Conservation (phyloP, 371 early-diverging fungal species). For the Funneliformis caledonium region DNA sequence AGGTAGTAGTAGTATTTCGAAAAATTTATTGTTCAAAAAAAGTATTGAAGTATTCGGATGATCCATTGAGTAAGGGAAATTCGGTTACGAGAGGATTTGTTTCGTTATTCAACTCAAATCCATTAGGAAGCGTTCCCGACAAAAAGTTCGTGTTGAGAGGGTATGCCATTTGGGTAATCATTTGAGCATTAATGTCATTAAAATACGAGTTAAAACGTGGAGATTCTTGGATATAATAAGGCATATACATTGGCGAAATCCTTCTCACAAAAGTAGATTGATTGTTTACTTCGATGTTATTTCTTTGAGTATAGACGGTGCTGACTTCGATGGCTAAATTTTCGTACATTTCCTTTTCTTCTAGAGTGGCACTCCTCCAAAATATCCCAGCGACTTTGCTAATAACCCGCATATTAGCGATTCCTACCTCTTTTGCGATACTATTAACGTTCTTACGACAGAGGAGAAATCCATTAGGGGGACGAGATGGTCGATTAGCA, state of each 20-base stretch:
- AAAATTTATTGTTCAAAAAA: neutral
- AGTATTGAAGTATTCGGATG: neutral
- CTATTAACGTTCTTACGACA: slow-evolving; percentile 14
- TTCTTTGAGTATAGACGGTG: neutral
- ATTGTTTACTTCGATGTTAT: neutral
- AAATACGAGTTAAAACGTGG: neutral
- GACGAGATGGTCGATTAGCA: slow-evolving; percentile 1
- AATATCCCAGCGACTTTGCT: slow-evolving; percentile 7
- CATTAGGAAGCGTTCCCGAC: neutral
- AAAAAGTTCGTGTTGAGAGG: neutral
- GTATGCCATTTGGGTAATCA: neutral
- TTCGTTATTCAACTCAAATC: neutral
- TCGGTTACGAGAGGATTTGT: neutral
- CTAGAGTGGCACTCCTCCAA: neutral
- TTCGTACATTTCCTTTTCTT: slow-evolving; percentile 13
- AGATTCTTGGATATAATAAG: neutral
- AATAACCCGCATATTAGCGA: slow-evolving; percentile 19
- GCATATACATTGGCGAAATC: neutral
- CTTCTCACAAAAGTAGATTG: neutral
- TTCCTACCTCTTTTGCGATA: neutral
- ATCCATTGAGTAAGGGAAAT: neutral
- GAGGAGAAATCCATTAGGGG: slow-evolving; percentile 2
- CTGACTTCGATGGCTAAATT: neutral
- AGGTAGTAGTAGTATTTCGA: too few species aligned
- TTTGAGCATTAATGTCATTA: neutral